A percentile compares a stretch with the other conserved stretches of the same genome.
Conservation (phyloP, 352 stramenopile species). For the Phytophthora brassicae region DNA sequence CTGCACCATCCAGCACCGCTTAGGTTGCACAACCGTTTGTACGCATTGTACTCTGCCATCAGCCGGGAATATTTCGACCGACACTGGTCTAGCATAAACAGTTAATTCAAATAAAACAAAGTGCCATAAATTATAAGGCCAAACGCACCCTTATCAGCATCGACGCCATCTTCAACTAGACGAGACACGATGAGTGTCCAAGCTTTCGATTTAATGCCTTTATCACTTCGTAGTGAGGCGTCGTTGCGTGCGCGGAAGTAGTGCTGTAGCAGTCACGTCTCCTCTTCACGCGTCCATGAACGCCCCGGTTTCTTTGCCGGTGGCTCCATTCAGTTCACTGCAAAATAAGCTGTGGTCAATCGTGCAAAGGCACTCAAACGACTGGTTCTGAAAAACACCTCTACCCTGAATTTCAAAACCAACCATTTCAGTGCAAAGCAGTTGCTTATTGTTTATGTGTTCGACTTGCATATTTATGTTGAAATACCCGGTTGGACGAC, state of each 20-base stretch:
- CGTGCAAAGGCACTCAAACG: neutral
- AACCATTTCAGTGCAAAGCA: slow-evolving; percentile 1
- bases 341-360: too few species aligned
- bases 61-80: slow-evolving; percentile 5
- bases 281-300: neutral
- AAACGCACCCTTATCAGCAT: slow-evolving; percentile 8
- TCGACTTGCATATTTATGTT: slow-evolving; percentile 1
- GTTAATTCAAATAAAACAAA: too few species aligned
- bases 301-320: neutral
- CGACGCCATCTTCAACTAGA: neutral
- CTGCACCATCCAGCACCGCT: slow-evolving; percentile 2
- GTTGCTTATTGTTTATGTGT: slow-evolving; percentile 2
- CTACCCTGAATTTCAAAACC: slow-evolving; percentile 3
- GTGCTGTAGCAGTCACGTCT: too few species aligned
- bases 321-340: neutral
- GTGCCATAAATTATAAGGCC: too few species aligned
- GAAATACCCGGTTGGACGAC: too few species aligned
- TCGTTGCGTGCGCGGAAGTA: slow-evolving; percentile 3
- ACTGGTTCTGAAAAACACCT: slow-evolving; percentile 5
- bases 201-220: slow-evolving; percentile 12
- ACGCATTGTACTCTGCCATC: too few species aligned
- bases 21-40: too few species aligned
- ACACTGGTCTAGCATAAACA: neutral
- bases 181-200: slow-evolving; percentile 1
- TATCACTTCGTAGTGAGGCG: slow-evolving; percentile 1